phyloP scores from a whole-genome alignment of 176 grass and related monocot genomes.

The Musa acuminata region DNA sequence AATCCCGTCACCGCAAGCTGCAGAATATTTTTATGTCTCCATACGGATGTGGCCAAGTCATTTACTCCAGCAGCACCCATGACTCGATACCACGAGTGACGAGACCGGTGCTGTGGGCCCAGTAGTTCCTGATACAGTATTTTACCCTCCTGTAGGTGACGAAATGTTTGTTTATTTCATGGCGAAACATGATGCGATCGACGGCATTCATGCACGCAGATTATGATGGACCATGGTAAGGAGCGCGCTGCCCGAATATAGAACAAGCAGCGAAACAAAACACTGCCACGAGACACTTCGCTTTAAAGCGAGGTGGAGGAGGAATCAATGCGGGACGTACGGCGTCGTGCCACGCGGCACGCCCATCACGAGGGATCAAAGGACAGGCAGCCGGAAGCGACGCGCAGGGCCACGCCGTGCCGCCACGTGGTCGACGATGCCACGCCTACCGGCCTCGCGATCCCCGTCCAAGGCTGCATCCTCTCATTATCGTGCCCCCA shows the following conservation, averaged over 20 bases:
- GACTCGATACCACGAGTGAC: not conserved
- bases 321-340: conserved; percentile 24
- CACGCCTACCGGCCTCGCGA: not conserved
- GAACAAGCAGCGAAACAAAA: no score
- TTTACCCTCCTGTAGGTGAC: not conserved
- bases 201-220: not conserved
- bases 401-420: not conserved
- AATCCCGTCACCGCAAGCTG: no score
- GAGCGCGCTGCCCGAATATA: no score
- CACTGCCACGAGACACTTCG: not conserved
- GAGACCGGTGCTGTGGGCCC: no score
- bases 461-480: not conserved
- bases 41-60: not conserved
- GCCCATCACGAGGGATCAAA: conserved; percentile 18
- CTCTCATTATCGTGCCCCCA: not conserved
- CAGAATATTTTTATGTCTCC: not conserved
- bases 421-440: not conserved
- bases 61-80: no score
- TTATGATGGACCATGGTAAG: not conserved
- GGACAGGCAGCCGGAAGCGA: not conserved
- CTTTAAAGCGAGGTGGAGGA: not conserved
- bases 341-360: conserved; percentile 2
- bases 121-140: not conserved
- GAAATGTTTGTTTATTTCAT: not conserved
- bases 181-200: not conserved